Conservation (phyloP, 2,329 filamentous ascomycete genomes). For the Epichloe typhina region DNA sequence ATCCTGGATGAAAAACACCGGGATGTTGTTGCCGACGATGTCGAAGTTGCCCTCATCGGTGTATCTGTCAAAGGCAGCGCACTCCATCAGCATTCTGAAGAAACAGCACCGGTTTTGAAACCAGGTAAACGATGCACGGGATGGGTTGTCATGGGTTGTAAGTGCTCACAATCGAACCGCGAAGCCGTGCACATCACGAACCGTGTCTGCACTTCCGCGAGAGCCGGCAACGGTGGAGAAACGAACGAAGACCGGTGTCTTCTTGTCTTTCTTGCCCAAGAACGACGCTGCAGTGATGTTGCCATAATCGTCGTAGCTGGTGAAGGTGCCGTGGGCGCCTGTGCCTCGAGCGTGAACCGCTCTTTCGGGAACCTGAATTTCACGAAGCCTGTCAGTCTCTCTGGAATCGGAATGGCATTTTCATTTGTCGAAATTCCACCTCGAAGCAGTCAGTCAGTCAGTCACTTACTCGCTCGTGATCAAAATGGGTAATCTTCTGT, state of each 20-base stretch:
- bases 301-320: slow-evolving; percentile 50
- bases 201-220: slow-evolving; percentile 55
- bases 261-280: slow-evolving; percentile 40
- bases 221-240: slow-evolving; percentile 64
- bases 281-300: slow-evolving; percentile 60
- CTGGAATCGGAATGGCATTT: not conserved
- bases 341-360: slow-evolving; percentile 59
- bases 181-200: slow-evolving; percentile 61
- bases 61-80: slow-evolving; percentile 28
- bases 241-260: slow-evolving; percentile 50
- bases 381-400: not conserved
- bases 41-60: slow-evolving; percentile 60
- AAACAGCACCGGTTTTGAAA: too few species aligned
- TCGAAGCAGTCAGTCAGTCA: not conserved
- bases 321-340: slow-evolving; percentile 58
- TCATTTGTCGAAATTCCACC: not conserved
- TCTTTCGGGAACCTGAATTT: slow-evolving; percentile 40
- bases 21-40: slow-evolving; percentile 55
- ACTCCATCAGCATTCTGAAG: not conserved
- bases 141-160: not conserved
- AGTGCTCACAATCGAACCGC: slow-evolving; percentile 32
- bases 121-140: too few species aligned
- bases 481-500: slow-evolving; percentile 59
- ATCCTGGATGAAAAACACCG: slow-evolving; percentile 59
- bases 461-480: slow-evolving; percentile 50